A percentile compares a stretch with the other conserved stretches of the same genome.
Conservation (phyloP, 1,139 yeast genomes). For the Hansenula lynferdii region DNA sequence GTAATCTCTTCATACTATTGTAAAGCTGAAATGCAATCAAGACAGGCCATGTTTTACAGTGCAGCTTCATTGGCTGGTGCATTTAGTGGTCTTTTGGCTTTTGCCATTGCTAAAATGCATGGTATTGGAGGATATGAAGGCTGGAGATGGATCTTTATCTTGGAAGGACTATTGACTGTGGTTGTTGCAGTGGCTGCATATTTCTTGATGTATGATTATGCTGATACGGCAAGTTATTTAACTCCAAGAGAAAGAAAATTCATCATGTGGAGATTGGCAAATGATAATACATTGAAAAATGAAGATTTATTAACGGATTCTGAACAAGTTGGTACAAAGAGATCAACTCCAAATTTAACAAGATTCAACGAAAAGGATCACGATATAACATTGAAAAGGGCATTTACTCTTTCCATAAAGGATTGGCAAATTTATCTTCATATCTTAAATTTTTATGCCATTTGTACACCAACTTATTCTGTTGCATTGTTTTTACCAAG, state of each 20-base stretch:
- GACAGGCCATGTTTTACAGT: constrained; percentile 45
- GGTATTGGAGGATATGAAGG: constrained; percentile 33
- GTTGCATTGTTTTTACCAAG: constrained; percentile 25
- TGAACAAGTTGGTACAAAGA: background rate
- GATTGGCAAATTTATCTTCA: constrained; percentile 15
- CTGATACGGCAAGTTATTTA: constrained; percentile 42
- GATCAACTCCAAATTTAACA: background rate
- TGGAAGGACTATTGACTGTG: constrained; percentile 51
- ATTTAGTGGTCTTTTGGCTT: constrained; percentile 43
- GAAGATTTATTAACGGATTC: background rate
- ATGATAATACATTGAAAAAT: constrained; percentile 15
- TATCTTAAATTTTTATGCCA: constrained; percentile 8
- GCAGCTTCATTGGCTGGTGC: constrained; percentile 50
- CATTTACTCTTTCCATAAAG: constrained; percentile 1
- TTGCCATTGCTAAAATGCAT: constrained; percentile 31
- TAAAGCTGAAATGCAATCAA: constrained; percentile 39
- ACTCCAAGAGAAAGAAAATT: constrained; percentile 40
- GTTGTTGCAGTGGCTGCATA: constrained; percentile 43
- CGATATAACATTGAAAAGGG: background rate
- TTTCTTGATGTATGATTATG: constrained; percentile 47
- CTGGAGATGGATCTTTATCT: constrained; percentile 60
- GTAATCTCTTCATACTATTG: constrained; percentile 46
- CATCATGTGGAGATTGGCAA: constrained; percentile 39
- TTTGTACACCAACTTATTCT: constrained; percentile 9
- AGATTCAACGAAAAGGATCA: background rate